Conservation (phyloP, 2,329 filamentous ascomycete species). For the Paramyrothecium roridum region DNA sequence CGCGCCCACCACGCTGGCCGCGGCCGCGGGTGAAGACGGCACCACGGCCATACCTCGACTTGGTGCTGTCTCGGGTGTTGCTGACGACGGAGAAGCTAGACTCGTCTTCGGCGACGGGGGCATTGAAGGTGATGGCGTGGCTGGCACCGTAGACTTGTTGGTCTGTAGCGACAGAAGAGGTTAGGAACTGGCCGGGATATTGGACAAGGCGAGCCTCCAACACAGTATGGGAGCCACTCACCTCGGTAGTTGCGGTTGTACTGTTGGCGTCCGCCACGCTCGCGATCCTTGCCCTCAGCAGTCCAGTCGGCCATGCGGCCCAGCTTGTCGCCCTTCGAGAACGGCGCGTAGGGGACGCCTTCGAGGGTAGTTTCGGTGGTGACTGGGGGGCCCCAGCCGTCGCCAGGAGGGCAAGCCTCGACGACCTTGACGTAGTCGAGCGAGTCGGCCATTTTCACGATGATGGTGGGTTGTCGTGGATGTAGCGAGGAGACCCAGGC, state of each 20-base stretch:
- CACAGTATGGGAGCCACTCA: constrained; percentile 39
- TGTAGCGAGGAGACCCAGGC: constrained; percentile 9
- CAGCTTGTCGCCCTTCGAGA: constrained; percentile 97
- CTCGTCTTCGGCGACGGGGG: constrained; percentile 91
- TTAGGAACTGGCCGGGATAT: background rate
- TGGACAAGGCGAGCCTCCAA: constrained; percentile 2
- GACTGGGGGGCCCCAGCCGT: constrained; percentile 83
- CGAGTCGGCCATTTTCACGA: constrained; percentile 46
- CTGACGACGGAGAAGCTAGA: constrained; percentile 97
- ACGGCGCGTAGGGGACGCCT: constrained; percentile 95
- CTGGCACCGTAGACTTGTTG: constrained; percentile 96
- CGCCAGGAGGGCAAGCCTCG: constrained; percentile 67
- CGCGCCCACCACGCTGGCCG: constrained; percentile 70
- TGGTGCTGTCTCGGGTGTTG: constrained; percentile 82
- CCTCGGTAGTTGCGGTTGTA: constrained; percentile 94
- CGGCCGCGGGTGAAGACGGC: constrained; percentile 87
- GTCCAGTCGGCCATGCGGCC: constrained; percentile 99
- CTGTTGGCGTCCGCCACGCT: constrained; percentile 75
- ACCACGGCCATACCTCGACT: constrained; percentile 84
- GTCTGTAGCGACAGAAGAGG: constrained; percentile 48
- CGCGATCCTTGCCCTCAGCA: constrained; percentile 80
- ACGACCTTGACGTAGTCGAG: constrained; percentile 62
- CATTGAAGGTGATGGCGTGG: constrained; percentile 80
- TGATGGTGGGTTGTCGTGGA: constrained; percentile 9
- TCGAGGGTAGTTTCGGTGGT: constrained; percentile 85